phyloP scores from a whole-genome alignment of 805 yeast genomes.

The Candida anglica region DNA sequence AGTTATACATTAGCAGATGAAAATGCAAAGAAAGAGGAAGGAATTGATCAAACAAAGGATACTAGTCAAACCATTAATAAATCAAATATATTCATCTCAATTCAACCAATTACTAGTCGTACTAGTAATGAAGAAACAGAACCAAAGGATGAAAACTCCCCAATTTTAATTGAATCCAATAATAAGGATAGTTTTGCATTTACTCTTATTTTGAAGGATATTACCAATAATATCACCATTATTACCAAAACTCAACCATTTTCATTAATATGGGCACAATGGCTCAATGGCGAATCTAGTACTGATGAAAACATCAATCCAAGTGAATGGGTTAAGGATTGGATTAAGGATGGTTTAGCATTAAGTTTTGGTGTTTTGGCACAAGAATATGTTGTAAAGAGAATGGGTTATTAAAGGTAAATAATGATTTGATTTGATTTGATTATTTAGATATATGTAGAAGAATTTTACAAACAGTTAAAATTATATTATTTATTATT shows the following conservation, averaged over 20 bases:
- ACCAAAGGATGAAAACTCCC: constrained; percentile 17
- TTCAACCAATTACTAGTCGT: constrained; percentile 53
- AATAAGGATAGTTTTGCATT: constrained; percentile 64
- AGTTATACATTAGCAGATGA: constrained; percentile 26
- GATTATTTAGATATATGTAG: no score
- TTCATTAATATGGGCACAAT: constrained; percentile 87
- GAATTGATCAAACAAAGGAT: constrained; percentile 12
- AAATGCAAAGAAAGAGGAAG: constrained; percentile 19
- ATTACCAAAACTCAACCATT: constrained; percentile 83
- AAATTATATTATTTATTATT: no score
- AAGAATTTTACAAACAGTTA: no score
- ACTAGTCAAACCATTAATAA: constrained; percentile 21
- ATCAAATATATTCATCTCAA: constrained; percentile 68
- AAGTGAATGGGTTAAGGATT: constrained; percentile 39
- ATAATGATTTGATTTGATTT: no score
- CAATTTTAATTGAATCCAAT: constrained; percentile 41
- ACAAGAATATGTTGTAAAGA: constrained; percentile 81
- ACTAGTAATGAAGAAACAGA: constrained; percentile 26
- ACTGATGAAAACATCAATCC: constrained; percentile 30
- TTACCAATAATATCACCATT: constrained; percentile 69
- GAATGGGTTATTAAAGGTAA: constrained; percentile 65
- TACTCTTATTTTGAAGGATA: constrained; percentile 71
- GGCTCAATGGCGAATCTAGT: constrained; percentile 61
- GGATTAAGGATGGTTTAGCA: constrained; percentile 59
- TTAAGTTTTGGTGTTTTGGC: constrained; percentile 83